phyloP scores from a whole-genome alignment of 352 stramenopile species.

The Bremia lactucae region DNA sequence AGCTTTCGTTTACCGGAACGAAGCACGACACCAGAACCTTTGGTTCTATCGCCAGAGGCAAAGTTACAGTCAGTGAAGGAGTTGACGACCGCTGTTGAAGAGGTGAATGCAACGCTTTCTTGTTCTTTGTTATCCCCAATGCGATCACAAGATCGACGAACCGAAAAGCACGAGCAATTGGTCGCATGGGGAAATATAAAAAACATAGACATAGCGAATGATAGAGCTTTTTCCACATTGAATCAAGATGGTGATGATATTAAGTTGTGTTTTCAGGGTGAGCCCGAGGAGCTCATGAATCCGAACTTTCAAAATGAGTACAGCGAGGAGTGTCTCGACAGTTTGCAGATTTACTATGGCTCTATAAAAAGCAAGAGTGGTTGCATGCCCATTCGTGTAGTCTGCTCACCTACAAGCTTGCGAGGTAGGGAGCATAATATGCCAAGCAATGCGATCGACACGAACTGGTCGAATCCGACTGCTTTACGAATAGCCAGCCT shows the following conservation, averaged over 20 bases:
- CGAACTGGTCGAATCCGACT: slow-evolving; percentile 4
- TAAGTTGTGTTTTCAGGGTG: slow-evolving; percentile 33
- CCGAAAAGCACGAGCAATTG: slow-evolving; percentile 2
- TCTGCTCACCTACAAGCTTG: slow-evolving; percentile 1
- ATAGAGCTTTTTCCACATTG: slow-evolving; percentile 4
- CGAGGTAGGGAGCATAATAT: slow-evolving; percentile 2
- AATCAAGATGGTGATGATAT: slow-evolving; percentile 24
- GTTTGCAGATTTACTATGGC: slow-evolving; percentile 58
- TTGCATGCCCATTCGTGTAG: too few relatives aligned
- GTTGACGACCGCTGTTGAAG: slow-evolving; percentile 8
- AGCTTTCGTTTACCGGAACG: slow-evolving; percentile 45
- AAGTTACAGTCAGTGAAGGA: slow-evolving; percentile 6
- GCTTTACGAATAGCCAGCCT: not conserved
- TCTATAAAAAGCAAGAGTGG: slow-evolving; percentile 20
- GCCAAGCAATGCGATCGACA: not conserved
- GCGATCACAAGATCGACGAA: slow-evolving; percentile 4
- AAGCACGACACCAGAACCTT: slow-evolving; percentile 43
- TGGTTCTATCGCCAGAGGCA: slow-evolving; percentile 19
- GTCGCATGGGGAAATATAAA: slow-evolving; percentile 9
- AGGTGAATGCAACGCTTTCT: too few relatives aligned
- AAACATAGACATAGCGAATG: slow-evolving; percentile 4
- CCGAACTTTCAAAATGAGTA: slow-evolving; percentile 76
- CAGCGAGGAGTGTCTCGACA: slow-evolving; percentile 70
- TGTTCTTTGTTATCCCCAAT: not conserved
- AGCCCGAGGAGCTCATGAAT: slow-evolving; percentile 63